These are phyloP conservation scores for Ailanthus altissimus DNA, from an alignment of 345 rosid species.

Conservation along the genomic window DNA sequence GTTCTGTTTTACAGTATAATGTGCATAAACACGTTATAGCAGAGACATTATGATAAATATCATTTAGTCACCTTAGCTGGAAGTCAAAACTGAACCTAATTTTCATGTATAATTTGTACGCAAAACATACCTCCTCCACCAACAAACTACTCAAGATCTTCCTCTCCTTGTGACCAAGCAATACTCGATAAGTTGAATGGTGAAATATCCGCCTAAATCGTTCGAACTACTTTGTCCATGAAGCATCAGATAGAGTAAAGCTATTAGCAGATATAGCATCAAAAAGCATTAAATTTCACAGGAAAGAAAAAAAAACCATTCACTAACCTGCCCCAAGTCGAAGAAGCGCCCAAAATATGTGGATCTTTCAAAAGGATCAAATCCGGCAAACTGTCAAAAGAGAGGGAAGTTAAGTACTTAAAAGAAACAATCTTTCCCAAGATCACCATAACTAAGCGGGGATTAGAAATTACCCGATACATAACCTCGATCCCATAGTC, in stretches of 20 bases:
- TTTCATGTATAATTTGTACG: background rate
- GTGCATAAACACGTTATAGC: background rate
- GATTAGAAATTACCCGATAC: constrained; percentile 64
- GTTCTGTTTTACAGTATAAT: constrained; percentile 47
- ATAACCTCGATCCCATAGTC: constrained; percentile 92
- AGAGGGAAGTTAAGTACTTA: constrained; percentile 12
- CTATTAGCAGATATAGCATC: constrained; percentile 3
- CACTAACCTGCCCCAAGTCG: constrained; percentile 83
- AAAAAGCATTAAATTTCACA: constrained; percentile 9
- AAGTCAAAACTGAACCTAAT: background rate
- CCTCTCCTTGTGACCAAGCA: constrained; percentile 88
- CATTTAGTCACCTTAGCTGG: background rate
- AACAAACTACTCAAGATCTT: constrained; percentile 77
- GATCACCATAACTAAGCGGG: background rate
- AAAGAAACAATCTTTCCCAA: background rate
- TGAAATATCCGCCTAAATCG: constrained; percentile 92
- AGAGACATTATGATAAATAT: background rate
- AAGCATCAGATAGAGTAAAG: constrained; percentile 2
- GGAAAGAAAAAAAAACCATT: background rate
- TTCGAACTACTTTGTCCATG: constrained; percentile 60
- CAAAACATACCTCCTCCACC: constrained; percentile 65
- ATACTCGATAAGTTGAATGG: constrained; percentile 81
- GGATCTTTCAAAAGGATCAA: constrained; percentile 94
- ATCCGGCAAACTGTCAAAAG: constrained; percentile 80
- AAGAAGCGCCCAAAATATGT: constrained; percentile 91